Base-by-base conservation (phyloP, 768 basidiomycete species). In the Xerocomellus dryophilus region DNA sequence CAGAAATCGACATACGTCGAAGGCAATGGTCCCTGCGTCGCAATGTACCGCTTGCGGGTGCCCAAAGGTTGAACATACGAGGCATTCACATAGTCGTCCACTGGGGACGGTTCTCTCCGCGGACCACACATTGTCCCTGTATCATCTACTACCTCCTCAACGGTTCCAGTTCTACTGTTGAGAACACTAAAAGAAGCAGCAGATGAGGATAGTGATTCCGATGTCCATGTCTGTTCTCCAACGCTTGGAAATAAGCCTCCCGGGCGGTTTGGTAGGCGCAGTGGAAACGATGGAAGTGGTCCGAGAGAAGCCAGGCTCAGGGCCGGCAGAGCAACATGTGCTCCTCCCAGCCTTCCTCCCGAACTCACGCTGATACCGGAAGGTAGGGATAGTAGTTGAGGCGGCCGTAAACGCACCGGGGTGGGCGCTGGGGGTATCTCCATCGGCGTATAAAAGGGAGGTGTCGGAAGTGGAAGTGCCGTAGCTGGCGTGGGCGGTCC, bases 41-140 rank as follows among this genome's bases (percentile, higher is more conserved):
- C 96, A 53, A 98, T 97, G 65, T 96, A 98, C 44, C 87, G 80
- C 67, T 83, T 83, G 29, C 72, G 76, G 1, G 95, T 95, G 3
- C 87, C 86, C 18, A 92, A 72, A 3, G 95, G 93, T 68, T 91
- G 91, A 34, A 98, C 86, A 64, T 87, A 90, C 27, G 93, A 96
- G 10, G 96, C 96, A 66, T 98, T 98, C 70, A 98, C 86, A 68
- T 98, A 98, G 68, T 98, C 95, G 59, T 88, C 87, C 39, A 81
- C 81, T 31, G 84, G 81, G 18, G 70, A 67, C 3, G 60, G 57
- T 39, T 50, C 59, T 50, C 55, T 45, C 42, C 47, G 61, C n/a
- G 48, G 60, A 40, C 51, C 48, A 10, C 41, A 54, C 5, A 34
- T 60, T 21, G 34, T 29, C 31, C 43, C 42, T 8, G 17, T 4